Percentiles rank a stretch among this genome's conserved stretches.
phyloP scores from a whole-genome alignment of 164 flowering plant species.

The Chloranthus sessilifolius region DNA sequence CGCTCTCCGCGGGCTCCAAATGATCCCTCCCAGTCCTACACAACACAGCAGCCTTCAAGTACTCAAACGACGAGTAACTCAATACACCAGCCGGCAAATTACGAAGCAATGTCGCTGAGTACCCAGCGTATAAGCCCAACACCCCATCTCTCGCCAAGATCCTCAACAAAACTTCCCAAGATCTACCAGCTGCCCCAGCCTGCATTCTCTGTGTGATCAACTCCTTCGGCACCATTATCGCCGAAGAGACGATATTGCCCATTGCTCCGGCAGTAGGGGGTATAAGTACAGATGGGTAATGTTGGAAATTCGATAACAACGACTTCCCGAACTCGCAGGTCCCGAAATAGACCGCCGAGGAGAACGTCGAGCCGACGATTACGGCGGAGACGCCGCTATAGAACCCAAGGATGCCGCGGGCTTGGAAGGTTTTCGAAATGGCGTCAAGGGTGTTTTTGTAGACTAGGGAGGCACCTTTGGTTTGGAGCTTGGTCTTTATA shows the following conservation, averaged over 20 bases:
- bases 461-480: constrained; percentile 64
- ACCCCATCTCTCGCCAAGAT: constrained; percentile 82
- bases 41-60: constrained; percentile 83
- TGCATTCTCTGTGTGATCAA: constrained; percentile 93
- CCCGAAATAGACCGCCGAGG: constrained; percentile 93
- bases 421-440: constrained; percentile 64
- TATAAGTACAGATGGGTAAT: constrained; percentile 57
- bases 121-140: constrained; percentile 88
- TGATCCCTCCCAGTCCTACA: constrained; percentile 36
- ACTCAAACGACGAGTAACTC: constrained; percentile 95
- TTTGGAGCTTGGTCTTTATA: constrained; percentile 88
- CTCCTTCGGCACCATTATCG: constrained; percentile 97
- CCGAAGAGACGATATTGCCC: constrained; percentile 94
- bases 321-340: constrained; percentile 98
- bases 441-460: constrained; percentile 70
- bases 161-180: constrained; percentile 77
- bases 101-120: constrained; percentile 88
- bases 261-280: constrained; percentile 98
- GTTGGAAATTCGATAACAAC: constrained; percentile 44
- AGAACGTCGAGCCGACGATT: constrained; percentile 73
- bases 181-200: constrained; percentile 77
- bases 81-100: constrained; percentile 92
- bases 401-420: constrained; percentile 71
- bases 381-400: constrained; percentile 94
- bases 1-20: constrained; percentile 80